These are phyloP conservation scores for Aplosporella prunicola DNA, from an alignment of 2,329 filamentous ascomycete species.

Conservation along the genomic window DNA sequence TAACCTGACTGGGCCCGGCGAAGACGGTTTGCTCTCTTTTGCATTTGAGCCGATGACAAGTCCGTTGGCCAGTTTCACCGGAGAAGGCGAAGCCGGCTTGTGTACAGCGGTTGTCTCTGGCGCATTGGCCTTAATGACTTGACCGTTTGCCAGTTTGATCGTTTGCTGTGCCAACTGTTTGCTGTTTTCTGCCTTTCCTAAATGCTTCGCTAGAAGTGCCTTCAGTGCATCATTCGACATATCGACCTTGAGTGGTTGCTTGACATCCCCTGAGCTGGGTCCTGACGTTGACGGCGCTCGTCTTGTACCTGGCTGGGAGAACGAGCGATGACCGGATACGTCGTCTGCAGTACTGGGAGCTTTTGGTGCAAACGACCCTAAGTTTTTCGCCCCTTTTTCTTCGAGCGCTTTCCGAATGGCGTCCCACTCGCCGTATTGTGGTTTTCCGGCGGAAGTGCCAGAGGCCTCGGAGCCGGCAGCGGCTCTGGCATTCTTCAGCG, in stretches of 20 bases:
- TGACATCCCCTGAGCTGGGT: background rate
- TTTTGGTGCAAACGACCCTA: slow-evolving; percentile 11
- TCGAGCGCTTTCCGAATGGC: slow-evolving; percentile 6
- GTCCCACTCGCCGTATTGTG: slow-evolving; percentile 11
- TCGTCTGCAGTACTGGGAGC: slow-evolving; percentile 4
- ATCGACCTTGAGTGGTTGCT: slow-evolving; percentile 1
- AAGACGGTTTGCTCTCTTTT: background rate
- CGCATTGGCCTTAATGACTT: slow-evolving; percentile 1
- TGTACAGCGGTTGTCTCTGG: slow-evolving; percentile 3
- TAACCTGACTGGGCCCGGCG: slow-evolving; percentile 1
- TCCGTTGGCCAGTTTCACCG: slow-evolving; percentile 4
- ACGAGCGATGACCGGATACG: slow-evolving; percentile 7
- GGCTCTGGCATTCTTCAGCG: slow-evolving; percentile 10
- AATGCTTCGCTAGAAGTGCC: slow-evolving; percentile 3
- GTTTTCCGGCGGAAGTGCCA: slow-evolving; percentile 1
- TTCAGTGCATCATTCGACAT: slow-evolving; percentile 6
- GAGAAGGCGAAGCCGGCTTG: background rate
- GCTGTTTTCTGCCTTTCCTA: slow-evolving; percentile 7
- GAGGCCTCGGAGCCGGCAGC: slow-evolving; percentile 2
- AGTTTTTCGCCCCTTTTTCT: background rate
- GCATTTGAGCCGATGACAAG: background rate
- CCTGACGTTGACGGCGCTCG: background rate
- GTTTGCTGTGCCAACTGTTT: slow-evolving; percentile 8
- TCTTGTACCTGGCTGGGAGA: slow-evolving; percentile 6
- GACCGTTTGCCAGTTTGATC: slow-evolving; percentile 6